Evolutionary conservation across 2,329 filamentous ascomycete species (phyloP).

Genomic region (Emmonsiellopsis sp.): DNA sequence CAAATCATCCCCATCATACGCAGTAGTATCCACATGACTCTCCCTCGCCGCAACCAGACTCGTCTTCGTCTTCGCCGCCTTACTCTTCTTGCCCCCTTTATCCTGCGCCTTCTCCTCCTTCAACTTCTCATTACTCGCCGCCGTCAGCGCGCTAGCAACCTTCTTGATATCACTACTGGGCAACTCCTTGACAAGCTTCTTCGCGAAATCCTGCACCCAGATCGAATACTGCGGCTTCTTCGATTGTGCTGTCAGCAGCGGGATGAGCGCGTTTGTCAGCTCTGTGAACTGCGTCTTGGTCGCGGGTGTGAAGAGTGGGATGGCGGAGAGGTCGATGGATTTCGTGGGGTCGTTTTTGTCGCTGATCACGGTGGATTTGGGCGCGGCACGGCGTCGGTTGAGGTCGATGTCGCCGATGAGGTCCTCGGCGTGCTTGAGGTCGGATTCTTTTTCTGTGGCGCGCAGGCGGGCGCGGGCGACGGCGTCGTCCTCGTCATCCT

Average conservation of each 20-base stretch:
- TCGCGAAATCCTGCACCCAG: conserved; percentile 85
- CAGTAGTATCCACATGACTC: conserved; percentile 56
- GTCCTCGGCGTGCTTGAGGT: conserved; percentile 83
- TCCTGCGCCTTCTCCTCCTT: conserved; percentile 94
- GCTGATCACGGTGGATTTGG: conserved; percentile 53
- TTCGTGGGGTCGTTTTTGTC: conserved; percentile 65
- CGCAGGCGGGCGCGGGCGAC: conserved; percentile 65
- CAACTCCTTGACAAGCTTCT: conserved; percentile 78
- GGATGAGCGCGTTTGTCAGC: conserved; percentile 68
- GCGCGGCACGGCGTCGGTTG: conserved; percentile 54
- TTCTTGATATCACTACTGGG: conserved; percentile 96
- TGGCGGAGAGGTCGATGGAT: conserved; percentile 68
- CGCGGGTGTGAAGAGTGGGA: conserved; percentile 80
- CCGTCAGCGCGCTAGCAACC: conserved; percentile 77
- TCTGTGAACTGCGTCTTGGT: conserved; percentile 80
- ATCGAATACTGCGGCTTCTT: conserved; percentile 87
- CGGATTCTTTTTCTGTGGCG: conserved; percentile 74
- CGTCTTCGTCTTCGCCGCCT: conserved; percentile 93
- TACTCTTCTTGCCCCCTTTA: conserved; percentile 92
- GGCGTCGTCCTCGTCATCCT: conserved; percentile 66
- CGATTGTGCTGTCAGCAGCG: conserved; percentile 62
- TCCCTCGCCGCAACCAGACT: conserved; percentile 56
- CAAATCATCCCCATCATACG: conserved; percentile 81
- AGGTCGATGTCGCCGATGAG: conserved; percentile 72
- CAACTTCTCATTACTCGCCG: conserved; percentile 93